Base-by-base conservation (phyloP, 108 stramenopile species). In the Craspedostauros australis region DNA sequence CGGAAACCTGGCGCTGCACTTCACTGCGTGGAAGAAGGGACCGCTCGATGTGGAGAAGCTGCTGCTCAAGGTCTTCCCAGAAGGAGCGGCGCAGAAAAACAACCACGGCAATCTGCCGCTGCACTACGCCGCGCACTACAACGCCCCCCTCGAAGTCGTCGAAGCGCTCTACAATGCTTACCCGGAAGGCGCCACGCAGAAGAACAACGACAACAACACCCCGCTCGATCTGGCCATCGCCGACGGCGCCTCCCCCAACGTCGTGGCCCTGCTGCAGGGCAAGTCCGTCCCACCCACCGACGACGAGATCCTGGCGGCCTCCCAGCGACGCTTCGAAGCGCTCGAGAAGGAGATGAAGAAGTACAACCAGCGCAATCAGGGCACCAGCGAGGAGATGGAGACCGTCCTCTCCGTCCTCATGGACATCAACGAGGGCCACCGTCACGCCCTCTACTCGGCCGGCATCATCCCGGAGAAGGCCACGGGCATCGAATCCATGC, bases 21-120 rank as follows among this genome's bases (percentile, higher is more conserved):
- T 74, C 23, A 85, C 90, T 16, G 90, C 90, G 1, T 88, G 86
- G 90, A 88, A 88, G 60, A 88, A 91, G 58, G 90, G 86, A 47
- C 90, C 90, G 2, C 58, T 91, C 23, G 90, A 91, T 48, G 79
- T 78, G 32, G 82, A 84, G 68, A 68, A 75, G 34, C 69, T 91
- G 3, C 43, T 91, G 18, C 54, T 91, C 39, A 80, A 82, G 51
- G 54, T 86, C 26, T 88, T 69, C 41, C 90, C 90, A 26, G 86
- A 91, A 54, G 90, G 90, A 1, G 90, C 90, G 5, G 84, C 90
- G 0, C 79, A 80, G 62, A 83, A 84, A 62, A 91, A 91, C 56
- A 88, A 91, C 54, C 86, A 91, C 47, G 88, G 88, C 9, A 86
- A 86, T 42, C 51, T 90, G 11, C 88, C 88, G 14, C 46, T 90